phyloP scores from a whole-genome alignment of 257 asterid species.

The Dorcoceras hygrometricum region DNA sequence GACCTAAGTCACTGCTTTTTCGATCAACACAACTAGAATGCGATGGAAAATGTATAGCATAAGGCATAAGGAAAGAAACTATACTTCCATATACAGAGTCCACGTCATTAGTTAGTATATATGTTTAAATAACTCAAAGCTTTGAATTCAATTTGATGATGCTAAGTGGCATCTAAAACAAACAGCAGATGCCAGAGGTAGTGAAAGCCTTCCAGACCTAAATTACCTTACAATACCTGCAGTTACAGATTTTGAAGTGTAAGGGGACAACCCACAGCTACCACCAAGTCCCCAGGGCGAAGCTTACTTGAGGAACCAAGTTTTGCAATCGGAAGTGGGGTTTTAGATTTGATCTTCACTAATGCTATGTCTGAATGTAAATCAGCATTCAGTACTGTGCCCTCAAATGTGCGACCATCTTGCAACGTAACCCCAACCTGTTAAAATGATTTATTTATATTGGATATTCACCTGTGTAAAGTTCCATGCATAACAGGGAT shows the following conservation, averaged over 20 bases:
- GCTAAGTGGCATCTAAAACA: constrained; percentile 10
- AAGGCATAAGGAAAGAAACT: constrained; percentile 9
- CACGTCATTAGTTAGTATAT: not conserved
- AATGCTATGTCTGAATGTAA: constrained; percentile 71
- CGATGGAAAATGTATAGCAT: constrained; percentile 25
- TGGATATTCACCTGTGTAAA: constrained; percentile 4
- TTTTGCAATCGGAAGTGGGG: constrained; percentile 77
- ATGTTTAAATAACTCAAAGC: not conserved
- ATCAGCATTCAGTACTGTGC: constrained; percentile 83
- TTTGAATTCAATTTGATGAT: constrained; percentile 17
- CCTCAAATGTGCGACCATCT: constrained; percentile 92
- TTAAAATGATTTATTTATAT: constrained; percentile 15
- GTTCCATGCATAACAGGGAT: not conserved
- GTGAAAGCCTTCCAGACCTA: not conserved
- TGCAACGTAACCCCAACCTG: constrained; percentile 90
- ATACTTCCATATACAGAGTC: not conserved
- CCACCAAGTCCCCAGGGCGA: constrained; percentile 97
- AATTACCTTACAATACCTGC: constrained; percentile 90
- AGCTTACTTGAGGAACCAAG: constrained; percentile 72
- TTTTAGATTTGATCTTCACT: constrained; percentile 67
- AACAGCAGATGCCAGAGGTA: constrained; percentile 14
- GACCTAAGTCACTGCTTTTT: constrained; percentile 90
- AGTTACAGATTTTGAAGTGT: constrained; percentile 83
- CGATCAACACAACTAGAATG: constrained; percentile 81
- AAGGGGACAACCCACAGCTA: constrained; percentile 93